Conservation (phyloP, 2,329 filamentous ascomycete genomes). For the Xylariaceae sp. region DNA sequence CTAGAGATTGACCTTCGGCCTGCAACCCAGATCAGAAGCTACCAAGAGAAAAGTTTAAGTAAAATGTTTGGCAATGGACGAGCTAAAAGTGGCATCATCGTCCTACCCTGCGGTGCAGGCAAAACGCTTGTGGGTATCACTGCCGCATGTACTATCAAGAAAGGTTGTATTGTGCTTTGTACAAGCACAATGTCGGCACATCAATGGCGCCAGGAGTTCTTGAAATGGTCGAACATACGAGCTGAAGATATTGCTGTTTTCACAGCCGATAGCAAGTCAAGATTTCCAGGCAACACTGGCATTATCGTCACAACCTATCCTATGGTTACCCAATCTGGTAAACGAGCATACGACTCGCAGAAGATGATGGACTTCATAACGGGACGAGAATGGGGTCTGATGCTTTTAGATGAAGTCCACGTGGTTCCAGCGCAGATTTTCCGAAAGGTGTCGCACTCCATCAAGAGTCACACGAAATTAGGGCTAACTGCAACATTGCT, state of each 20-base stretch:
- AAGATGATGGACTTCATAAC: slow-evolving; percentile 97
- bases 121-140: slow-evolving; percentile 99
- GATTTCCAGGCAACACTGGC: slow-evolving; percentile 82
- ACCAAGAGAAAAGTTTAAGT: slow-evolving; percentile 94
- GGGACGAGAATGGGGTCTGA: slow-evolving; percentile 88
- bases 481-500: slow-evolving; percentile 91
- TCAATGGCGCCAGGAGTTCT: slow-evolving; percentile 93
- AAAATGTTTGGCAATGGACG: slow-evolving; percentile 99
- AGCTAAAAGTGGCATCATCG: slow-evolving; percentile 95
- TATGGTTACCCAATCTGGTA: slow-evolving; percentile 92
- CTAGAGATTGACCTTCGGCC: slow-evolving; percentile 91
- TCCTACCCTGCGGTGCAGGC: slow-evolving; percentile 90
- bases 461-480: slow-evolving; percentile 93
- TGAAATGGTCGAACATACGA: slow-evolving; percentile 97
- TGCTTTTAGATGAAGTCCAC: slow-evolving; percentile 96
- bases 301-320: slow-evolving; percentile 98
- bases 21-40: slow-evolving; percentile 82
- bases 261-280: slow-evolving; percentile 83
- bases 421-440: slow-evolving; percentile 97
- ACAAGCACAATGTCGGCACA: slow-evolving; percentile 97
- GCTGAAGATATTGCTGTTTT: slow-evolving; percentile 92
- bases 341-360: slow-evolving; percentile 84
- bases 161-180: slow-evolving; percentile 90
- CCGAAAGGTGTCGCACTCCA: slow-evolving; percentile 83
- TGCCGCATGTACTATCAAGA: slow-evolving; percentile 95